phyloP scores from a whole-genome alignment of 441 rosid genomes.

The Eruca vesicaria region DNA sequence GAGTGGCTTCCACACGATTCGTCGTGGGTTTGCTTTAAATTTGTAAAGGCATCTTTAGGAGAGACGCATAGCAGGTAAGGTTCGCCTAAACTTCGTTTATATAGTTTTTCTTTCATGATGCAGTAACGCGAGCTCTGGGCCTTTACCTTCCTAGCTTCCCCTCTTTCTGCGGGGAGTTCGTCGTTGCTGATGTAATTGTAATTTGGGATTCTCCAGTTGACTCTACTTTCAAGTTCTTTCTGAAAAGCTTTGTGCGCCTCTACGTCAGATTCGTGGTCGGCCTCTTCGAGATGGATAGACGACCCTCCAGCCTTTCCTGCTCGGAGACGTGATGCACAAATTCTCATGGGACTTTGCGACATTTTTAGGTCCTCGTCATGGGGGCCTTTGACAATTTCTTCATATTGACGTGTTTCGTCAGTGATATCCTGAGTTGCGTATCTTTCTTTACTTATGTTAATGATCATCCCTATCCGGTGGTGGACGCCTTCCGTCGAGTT shows the following conservation, averaged over 20 bases:
- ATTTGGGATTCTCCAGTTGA: not conserved
- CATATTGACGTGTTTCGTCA: not conserved
- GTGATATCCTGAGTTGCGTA: too few species aligned
- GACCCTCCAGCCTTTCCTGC: too few species aligned
- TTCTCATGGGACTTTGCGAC: too few species aligned
- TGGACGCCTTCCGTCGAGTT: not conserved
- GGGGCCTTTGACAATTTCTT: not conserved
- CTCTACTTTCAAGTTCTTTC: not conserved
- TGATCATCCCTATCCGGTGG: too few species aligned
- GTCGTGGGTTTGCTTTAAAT: not conserved
- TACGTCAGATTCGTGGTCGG: not conserved
- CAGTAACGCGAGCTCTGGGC: not conserved
- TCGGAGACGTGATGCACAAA: too few species aligned
- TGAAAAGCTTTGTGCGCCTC: not conserved
- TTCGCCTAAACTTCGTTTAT: not conserved
- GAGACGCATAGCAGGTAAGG: not conserved
- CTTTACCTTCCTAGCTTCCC: not conserved
- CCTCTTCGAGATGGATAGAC: not conserved
- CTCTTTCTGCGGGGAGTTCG: not conserved
- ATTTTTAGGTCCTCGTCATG: not conserved
- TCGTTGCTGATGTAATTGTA: not conserved
- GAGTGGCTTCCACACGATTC: not conserved
- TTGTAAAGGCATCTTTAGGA: not conserved
- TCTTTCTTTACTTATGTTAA: not conserved
- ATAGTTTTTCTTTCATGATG: not conserved